Percentiles rank a stretch among this genome's conserved stretches.
phyloP scores from a whole-genome alignment of 2,329 filamentous ascomycete species.

The Clonostachys rosea region DNA sequence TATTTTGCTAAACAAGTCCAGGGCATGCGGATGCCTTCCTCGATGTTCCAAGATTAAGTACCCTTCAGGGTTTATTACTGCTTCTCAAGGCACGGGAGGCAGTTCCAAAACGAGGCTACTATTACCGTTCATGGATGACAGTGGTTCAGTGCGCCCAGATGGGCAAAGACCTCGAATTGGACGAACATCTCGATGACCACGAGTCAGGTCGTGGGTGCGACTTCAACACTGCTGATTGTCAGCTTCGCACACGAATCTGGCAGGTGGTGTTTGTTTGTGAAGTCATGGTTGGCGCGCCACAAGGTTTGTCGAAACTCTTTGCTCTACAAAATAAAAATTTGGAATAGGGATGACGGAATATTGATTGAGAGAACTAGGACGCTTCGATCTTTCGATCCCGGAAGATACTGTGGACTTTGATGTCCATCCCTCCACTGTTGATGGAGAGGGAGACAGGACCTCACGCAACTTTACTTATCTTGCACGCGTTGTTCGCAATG shows the following conservation, averaged over 20 bases:
- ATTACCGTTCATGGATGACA: conserved; percentile 96
- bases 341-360: neutral
- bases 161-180: conserved; percentile 84
- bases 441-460: conserved; percentile 72
- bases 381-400: conserved; percentile 72
- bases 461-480: conserved; percentile 83
- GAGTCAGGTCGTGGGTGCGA: conserved; percentile 67
- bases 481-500: conserved; percentile 70
- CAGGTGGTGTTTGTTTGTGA: conserved; percentile 83
- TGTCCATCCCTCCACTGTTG: conserved; percentile 59
- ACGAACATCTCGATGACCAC: conserved; percentile 82
- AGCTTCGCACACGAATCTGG: conserved; percentile 84
- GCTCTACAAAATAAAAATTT: neutral
- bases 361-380: conserved; percentile 41
- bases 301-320: conserved; percentile 53
- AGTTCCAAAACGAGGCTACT: conserved; percentile 90
- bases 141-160: conserved; percentile 89
- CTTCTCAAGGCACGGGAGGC: conserved; percentile 88
- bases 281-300: conserved; percentile 87
- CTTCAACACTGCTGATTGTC: conserved; percentile 67
- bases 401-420: conserved; percentile 72
- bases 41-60: conserved; percentile 85
- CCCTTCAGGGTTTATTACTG: conserved; percentile 83
- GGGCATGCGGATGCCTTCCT: conserved; percentile 91
- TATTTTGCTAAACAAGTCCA: conserved; percentile 21